Conservation (phyloP, 139 green algal genomes). For the Chlorella sp. region DNA sequence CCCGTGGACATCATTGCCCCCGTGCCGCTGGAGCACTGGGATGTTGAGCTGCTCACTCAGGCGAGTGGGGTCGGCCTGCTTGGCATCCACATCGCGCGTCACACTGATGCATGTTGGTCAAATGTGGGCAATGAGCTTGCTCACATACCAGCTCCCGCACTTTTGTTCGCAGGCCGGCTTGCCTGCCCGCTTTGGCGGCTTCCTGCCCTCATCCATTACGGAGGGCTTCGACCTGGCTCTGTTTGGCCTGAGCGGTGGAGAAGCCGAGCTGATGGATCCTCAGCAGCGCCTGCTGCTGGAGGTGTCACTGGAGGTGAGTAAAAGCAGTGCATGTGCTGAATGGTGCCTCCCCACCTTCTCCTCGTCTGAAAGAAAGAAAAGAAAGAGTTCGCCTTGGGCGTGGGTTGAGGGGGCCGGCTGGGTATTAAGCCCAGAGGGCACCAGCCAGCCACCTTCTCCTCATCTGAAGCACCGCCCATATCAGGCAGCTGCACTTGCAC, state of each 20-base stretch:
- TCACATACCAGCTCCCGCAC: background rate
- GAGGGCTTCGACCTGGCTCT: conserved; percentile 61
- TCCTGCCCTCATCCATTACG: conserved; percentile 52
- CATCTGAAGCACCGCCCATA: too few relatives aligned
- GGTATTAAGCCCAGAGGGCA: too few relatives aligned
- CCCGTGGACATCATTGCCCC: conserved; percentile 51
- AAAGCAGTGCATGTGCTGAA: background rate
- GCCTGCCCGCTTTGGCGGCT: conserved; percentile 70
- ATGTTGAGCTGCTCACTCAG: conserved; percentile 51
- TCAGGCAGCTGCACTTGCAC: too few relatives aligned
- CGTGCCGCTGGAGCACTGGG: conserved; percentile 63
- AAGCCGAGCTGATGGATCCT: conserved; percentile 78
- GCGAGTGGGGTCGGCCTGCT: background rate
- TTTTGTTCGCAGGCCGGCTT: conserved; percentile 10
- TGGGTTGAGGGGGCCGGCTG: too few relatives aligned
- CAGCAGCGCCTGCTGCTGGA: conserved; percentile 84
- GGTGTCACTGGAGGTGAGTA: conserved; percentile 13
- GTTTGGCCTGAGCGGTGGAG: conserved; percentile 62
- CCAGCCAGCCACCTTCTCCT: too few relatives aligned
- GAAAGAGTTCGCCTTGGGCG: too few relatives aligned
- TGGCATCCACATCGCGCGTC: too few relatives aligned
- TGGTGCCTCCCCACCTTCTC: background rate
- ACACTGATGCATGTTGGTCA: too few relatives aligned
- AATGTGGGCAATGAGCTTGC: too few relatives aligned
- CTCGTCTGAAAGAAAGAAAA: background rate